Evolutionary conservation across 2,329 filamentous ascomycete species (phyloP), one percentile per base, ranked within the genome.

Genomic region (Chaetomium sp.): DNA sequence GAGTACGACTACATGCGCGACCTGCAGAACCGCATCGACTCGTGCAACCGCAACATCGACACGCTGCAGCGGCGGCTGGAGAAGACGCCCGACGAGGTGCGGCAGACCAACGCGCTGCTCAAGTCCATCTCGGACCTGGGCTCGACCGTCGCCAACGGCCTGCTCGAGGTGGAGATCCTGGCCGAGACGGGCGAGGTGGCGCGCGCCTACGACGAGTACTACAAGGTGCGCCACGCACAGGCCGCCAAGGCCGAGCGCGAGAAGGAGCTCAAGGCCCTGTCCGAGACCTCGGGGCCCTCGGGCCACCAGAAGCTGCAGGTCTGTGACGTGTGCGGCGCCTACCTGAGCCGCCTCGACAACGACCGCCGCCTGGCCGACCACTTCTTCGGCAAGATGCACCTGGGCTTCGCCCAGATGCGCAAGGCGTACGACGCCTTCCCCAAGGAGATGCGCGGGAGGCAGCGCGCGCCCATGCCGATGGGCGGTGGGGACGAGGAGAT

Each of bases 361-460:
- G 95, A 99, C 76, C 86, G 95, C 42, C 85, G 95, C 33, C 78
- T 99, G 74, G 95, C 95, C 23, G 95, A 99, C 75, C 95, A 99
- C 77, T 99, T 99, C 76, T 98, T 97, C 78, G 95, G 95, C 25
- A 99, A 99, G 83, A 99, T 99, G 95, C 95, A 99, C 75, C 80
- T 99, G 64, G 95, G 95, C 0, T 99, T 98, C 76, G 95, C 95
- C 19, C 92, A 97, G 79, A 99, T 99, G 95, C 87, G 95, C 72
- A 96, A 95, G 83, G 95, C 93, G 3, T 93, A 87, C 73, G 93
- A 97, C 63, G 81, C 85, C n/a, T 87, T 99, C 68, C 90, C 90
- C 59, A 93, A 93, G 78, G 93, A 97, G 75, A 83, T 97, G 78
- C 38, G 64, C 74, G 89, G 89, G 1, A 82, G 91, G 31, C 82